Evolutionary conservation across 139 green algal genomes (phyloP), one percentile per base, ranked within the genome.

Genomic region (Chara braunii): DNA sequence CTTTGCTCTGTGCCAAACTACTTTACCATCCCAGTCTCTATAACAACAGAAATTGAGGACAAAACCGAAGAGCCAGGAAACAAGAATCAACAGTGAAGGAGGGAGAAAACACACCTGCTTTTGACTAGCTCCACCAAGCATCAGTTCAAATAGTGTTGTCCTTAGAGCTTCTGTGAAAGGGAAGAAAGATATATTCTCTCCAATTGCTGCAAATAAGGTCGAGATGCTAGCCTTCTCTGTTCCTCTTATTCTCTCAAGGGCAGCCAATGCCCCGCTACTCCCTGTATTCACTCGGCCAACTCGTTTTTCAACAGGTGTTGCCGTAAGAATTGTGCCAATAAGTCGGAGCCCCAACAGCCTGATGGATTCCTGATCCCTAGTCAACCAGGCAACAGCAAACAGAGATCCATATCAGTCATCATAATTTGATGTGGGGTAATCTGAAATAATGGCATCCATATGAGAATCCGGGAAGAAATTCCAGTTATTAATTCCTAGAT

Each of bases 321-420:
- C 37, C 3, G 14, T 58, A 40, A 64, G n/a, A 28, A 62, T 62
- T 18, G 55, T 64, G 37, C 40, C 58, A 32, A 68, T 68, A 23
- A 61, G 44, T 18, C 44, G 43, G 4, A 64, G 11, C 33, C 43
- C 40, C 0, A 64, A 14, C 1, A 68, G 44, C 58, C 40, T 43
- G 30, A 69, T n/a, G 9, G n/a, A 29, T 14, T 68, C 23, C 18
- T 48, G 40, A 18, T 48, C 40, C 18, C 40, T 18, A 26, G 40
- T 18, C 40, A 48, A 48, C 40, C n/a, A n/a, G n/a, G n/a, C n/a
- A n/a, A n/a, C n/a, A n/a, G n/a, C n/a, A n/a, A n/a, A n/a, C n/a
- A n/a, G n/a, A n/a, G n/a, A n/a, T n/a, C n/a, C n/a, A n/a, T n/a
- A n/a, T n/a, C n/a, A n/a, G n/a, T n/a, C n/a, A n/a, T n/a, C n/a